Evolutionary conservation across 2,329 filamentous ascomycete species (phyloP).

Genomic region (Rhynchosporium agropyri): DNA sequence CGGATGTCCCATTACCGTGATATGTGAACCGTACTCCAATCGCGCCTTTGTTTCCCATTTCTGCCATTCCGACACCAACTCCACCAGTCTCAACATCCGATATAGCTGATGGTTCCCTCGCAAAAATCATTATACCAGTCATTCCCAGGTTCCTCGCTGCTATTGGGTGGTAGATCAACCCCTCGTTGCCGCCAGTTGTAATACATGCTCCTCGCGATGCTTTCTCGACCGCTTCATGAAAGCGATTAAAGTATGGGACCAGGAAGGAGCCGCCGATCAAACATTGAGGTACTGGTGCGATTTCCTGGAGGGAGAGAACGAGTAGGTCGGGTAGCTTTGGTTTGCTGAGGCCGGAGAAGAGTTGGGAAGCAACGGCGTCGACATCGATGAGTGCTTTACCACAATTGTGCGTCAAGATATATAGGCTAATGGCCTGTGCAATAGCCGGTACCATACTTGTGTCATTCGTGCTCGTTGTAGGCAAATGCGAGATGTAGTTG

Average conservation of each 20-base stretch:
- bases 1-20: constrained; percentile 44
- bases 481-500: constrained; percentile 2
- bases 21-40: constrained; percentile 76
- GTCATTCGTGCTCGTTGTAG: not conserved
- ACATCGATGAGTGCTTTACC: constrained; percentile 71
- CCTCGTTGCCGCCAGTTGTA: constrained; percentile 39
- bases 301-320: constrained; percentile 77
- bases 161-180: constrained; percentile 66
- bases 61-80: constrained; percentile 79
- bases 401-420: constrained; percentile 90
- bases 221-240: constrained; percentile 71
- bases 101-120: constrained; percentile 63
- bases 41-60: constrained; percentile 96
- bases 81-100: constrained; percentile 73
- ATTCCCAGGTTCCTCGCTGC: constrained; percentile 78
- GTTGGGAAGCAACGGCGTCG: constrained; percentile 69
- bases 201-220: constrained; percentile 53
- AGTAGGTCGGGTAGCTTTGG: constrained; percentile 66
- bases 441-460: constrained; percentile 6
- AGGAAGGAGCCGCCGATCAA: constrained; percentile 86
- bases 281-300: constrained; percentile 79
- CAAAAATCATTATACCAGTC: constrained; percentile 87
- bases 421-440: constrained; percentile 61
- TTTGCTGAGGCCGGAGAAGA: constrained; percentile 61
- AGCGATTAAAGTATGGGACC: constrained; percentile 71